Percentiles rank a stretch among this genome's conserved stretches.
phyloP scores from a whole-genome alignment of 2,329 filamentous ascomycete genomes.

The Pleomassaria siparia region DNA sequence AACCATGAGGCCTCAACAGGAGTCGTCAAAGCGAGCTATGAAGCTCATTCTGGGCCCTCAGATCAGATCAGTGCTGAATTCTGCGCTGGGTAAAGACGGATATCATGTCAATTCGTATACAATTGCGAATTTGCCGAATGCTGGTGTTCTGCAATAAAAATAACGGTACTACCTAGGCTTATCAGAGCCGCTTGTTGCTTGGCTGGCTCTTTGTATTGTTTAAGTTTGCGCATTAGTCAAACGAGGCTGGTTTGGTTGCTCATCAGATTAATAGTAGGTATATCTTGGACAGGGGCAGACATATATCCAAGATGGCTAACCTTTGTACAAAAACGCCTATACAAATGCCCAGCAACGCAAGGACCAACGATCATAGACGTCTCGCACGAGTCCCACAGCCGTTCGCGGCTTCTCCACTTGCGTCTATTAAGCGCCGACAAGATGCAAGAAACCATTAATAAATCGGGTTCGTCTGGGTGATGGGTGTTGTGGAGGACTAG shows the following conservation, averaged over 20 bases:
- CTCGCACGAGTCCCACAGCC: slow-evolving; percentile 3
- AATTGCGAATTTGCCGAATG: slow-evolving; percentile 12
- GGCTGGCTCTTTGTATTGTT: not conserved
- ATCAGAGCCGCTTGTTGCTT: not conserved
- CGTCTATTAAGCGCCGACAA: slow-evolving; percentile 5
- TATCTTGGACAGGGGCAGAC: slow-evolving; percentile 4
- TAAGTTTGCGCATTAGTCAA: not conserved
- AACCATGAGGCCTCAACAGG: slow-evolving; percentile 4
- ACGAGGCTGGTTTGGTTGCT: not conserved
- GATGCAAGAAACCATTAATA: slow-evolving; percentile 14
- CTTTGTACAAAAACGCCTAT: slow-evolving; percentile 22
- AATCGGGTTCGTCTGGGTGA: not conserved
- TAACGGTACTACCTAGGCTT: not conserved
- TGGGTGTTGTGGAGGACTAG: not conserved
- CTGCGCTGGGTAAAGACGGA: too few relatives aligned
- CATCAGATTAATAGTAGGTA: slow-evolving; percentile 1
- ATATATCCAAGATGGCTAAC: slow-evolving; percentile 1
- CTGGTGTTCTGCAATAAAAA: slow-evolving; percentile 7
- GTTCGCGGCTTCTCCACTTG: slow-evolving; percentile 2
- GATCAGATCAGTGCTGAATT: not conserved
- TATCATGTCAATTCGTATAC: too few relatives aligned
- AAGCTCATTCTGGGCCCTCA: not conserved
- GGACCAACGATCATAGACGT: slow-evolving; percentile 4
- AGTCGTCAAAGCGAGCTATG: not conserved
- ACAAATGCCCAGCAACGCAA: slow-evolving; percentile 9